phyloP scores from a whole-genome alignment of 108 stramenopile species.

The Skeletonema menzelii region DNA sequence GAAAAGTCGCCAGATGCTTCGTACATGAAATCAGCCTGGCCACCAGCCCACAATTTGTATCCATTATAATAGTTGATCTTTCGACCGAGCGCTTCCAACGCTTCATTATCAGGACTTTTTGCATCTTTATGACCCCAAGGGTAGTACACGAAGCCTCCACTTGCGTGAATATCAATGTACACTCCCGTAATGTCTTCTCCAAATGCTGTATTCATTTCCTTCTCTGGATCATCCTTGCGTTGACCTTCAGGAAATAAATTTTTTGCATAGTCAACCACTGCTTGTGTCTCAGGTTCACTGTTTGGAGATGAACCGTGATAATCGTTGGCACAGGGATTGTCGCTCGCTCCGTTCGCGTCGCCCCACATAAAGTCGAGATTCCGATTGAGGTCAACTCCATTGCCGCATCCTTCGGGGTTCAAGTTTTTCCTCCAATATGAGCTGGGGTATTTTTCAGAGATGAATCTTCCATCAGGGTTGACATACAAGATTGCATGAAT shows the following conservation, averaged over 20 bases:
- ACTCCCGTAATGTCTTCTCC: slow-evolving; percentile 39
- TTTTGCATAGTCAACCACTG: slow-evolving; percentile 42
- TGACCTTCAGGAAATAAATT: slow-evolving; percentile 47
- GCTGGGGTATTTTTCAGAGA: slow-evolving; percentile 40
- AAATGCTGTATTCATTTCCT: slow-evolving; percentile 18
- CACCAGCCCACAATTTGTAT: slow-evolving; percentile 30
- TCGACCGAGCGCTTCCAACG: slow-evolving; percentile 26
- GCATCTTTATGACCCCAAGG: slow-evolving; percentile 49
- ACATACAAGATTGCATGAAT: slow-evolving; percentile 55
- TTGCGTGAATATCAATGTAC: slow-evolving; percentile 55
- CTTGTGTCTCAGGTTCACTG: slow-evolving; percentile 55
- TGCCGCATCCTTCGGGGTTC: slow-evolving; percentile 14
- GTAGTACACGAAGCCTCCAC: slow-evolving; percentile 37
- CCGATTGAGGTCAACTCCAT: slow-evolving; percentile 66
- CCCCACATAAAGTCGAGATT: slow-evolving; percentile 64
- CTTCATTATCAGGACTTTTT: slow-evolving; percentile 36
- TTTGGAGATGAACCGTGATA: slow-evolving; percentile 40
- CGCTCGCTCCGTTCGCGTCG: slow-evolving; percentile 23
- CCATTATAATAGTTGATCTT: slow-evolving; percentile 36
- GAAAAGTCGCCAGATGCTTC: slow-evolving; percentile 33
- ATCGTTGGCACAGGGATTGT: slow-evolving; percentile 24
- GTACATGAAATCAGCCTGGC: slow-evolving; percentile 26
- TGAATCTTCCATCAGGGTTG: slow-evolving; percentile 62
- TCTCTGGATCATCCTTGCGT: slow-evolving; percentile 33
- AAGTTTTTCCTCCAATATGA: slow-evolving; percentile 50